Base-by-base conservation (phyloP, 2,329 filamentous ascomycete species). In the Decorospora gaudefroyi region DNA sequence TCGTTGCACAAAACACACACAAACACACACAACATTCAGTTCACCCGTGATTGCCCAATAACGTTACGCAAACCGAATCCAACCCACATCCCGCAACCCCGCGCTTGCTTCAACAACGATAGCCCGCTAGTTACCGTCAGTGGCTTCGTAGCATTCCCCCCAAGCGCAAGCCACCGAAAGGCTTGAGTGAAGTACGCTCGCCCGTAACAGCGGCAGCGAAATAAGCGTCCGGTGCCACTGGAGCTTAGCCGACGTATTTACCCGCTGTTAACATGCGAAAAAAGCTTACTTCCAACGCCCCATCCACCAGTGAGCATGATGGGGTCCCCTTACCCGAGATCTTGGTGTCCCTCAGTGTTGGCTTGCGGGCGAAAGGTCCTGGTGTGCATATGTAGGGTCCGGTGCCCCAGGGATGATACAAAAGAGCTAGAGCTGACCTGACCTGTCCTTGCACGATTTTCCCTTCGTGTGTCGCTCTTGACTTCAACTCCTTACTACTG, bases 181-280 rank as follows among this genome's bases (percentile, higher is more conserved):
- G 42, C 28, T 38, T 39, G 29, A 28, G 33, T 40, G n/a, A n/a
- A n/a, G n/a, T n/a, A n/a, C n/a, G n/a, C n/a, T n/a, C n/a, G n/a
- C n/a, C n/a, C 23, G 35, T 35, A 13, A 23, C 35, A 27, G 29
- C 42, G 19, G 23, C 22, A n/a, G 17, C 22, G 7, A 39, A 28
- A 18, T 13, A 31, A 40, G 34, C 21, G 35, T 40, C n/a, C n/a
- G 42, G 34, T 45, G 29, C 22, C 19, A 39, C 17, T 32, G 42
- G 21, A 45, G 34, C 29, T 45, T 45, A 45, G 29, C 42, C 42
- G 29, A 17, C 15, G 10, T 33, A 21, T 45, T 45, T 39, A 40
- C n/a, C 34, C 42, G 33, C 23, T 15, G 27, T 9, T 26, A 15
- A 30, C 37, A 4, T n/a, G 7, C 19, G 8, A 16, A 10, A 9